Evolutionary conservation across 2,329 filamentous ascomycete genomes (phyloP), one percentile per base, ranked within the genome.

Genomic region (Trichophaea hybrida): DNA sequence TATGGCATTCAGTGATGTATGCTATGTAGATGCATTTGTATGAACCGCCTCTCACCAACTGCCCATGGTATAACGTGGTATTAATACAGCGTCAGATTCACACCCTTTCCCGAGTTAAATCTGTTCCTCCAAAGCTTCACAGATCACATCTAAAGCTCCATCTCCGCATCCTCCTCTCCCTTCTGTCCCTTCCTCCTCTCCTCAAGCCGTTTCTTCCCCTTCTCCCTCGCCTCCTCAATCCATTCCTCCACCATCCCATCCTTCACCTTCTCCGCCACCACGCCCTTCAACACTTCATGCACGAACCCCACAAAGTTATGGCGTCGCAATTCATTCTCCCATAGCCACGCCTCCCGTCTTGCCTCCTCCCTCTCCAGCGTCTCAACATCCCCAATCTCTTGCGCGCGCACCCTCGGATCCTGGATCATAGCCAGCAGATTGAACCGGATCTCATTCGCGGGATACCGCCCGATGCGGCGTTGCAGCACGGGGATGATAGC

Each of bases 271-370:
- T 75, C 72, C 65, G 74, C 77, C n/a, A 88, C 85, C 3, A 96
- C 91, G 0, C 83, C 86, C 76, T 93, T 94, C 68, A 95, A 75
- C 62, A 96, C 77, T 75, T 96, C 89, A 10, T 88, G 89, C 2
- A 91, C 86, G 69, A 98, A 96, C 0, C 89, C 91, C 0, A 98
- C 87, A 75, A 98, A 98, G 73, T 98, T 98, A 73, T 95, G 91
- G 68, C 86, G 77, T 62, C 93, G 76, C 69, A 98, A 76, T 8
- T 89, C 86, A 73, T 98, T 98, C 78, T 98, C 93, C 78, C 93
- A 96, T 70, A 83, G 80, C 93, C 93, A 98, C 65, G 84, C 86
- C 60, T 78, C 78, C 56, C 93, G 79, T 80, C 94, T 95, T 70
- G 80, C 78, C 75, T 91, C 81, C 77, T 97, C 90, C 57, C 84